Conservation (phyloP, 495 filamentous ascomycete species). For the Articulospora tetracladia region DNA sequence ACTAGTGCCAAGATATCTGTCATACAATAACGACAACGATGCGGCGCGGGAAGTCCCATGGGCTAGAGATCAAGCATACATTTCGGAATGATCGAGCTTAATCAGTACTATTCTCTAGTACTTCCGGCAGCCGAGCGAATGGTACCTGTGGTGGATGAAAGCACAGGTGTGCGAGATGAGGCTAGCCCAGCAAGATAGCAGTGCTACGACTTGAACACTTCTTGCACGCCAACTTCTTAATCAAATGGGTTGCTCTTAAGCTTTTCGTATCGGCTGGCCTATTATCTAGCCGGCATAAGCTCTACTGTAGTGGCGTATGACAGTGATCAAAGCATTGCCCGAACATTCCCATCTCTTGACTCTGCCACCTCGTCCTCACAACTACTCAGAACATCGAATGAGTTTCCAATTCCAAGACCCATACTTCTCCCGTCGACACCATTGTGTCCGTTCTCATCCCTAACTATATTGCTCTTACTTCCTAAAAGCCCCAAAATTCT, state of each 20-base stretch:
- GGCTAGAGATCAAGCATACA: neutral
- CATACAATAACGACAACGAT: neutral
- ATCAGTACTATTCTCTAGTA: too few species aligned
- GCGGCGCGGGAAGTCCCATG: neutral
- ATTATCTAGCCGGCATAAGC: too few species aligned
- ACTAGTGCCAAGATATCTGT: neutral
- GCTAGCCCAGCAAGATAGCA: too few species aligned
- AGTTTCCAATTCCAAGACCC: conserved; percentile 11
- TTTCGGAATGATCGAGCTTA: too few species aligned
- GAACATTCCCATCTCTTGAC: neutral
- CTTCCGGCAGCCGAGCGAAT: too few species aligned
- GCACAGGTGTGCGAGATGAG: too few species aligned
- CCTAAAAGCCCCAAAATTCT: conserved; percentile 48
- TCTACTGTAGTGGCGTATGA: neutral
- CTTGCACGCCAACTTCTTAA: too few species aligned
- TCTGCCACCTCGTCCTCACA: neutral
- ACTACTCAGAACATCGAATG: conserved; percentile 9
- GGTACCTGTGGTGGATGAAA: too few species aligned
- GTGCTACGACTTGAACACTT: too few species aligned
- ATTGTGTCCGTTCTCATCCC: conserved; percentile 11
- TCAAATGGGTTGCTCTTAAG: too few species aligned
- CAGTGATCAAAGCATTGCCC: neutral
- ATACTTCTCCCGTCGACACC: conserved; percentile 12
- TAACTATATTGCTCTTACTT: conserved; percentile 16
- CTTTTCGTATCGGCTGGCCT: too few species aligned